Evolutionary conservation across 768 basidiomycete genomes (phyloP).

Genomic region (Tricholoma matsutake): DNA sequence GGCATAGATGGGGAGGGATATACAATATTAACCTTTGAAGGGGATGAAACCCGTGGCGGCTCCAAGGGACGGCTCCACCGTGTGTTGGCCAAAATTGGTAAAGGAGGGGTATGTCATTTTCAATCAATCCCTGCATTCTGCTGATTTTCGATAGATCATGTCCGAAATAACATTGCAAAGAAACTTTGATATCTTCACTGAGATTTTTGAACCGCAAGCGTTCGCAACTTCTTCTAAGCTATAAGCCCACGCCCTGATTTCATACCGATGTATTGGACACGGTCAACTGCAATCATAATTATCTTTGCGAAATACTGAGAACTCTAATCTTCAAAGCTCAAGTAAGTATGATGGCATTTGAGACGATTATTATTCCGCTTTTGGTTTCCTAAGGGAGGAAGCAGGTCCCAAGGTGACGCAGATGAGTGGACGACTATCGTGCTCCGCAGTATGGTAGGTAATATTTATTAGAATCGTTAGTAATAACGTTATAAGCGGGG

Average conservation of each 20-base stretch:
- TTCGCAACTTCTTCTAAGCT: constrained; percentile 29
- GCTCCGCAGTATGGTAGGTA: constrained; percentile 7
- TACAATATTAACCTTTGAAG: constrained; percentile 59
- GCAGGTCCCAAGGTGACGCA: not conserved
- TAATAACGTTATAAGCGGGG: not conserved
- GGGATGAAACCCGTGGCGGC: constrained; percentile 67
- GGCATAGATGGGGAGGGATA: constrained; percentile 42
- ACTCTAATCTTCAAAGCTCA: not conserved
- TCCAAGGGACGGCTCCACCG: constrained; percentile 59
- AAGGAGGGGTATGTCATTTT: constrained; percentile 46
- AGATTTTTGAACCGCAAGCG: constrained; percentile 39
- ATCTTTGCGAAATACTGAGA: not conserved
- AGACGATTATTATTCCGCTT: not conserved
- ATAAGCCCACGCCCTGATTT: constrained; percentile 10
- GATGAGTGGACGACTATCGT: constrained; percentile 21
- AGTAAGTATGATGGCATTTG: not conserved
- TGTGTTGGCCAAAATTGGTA: constrained; percentile 42
- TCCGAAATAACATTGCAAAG: constrained; percentile 51
- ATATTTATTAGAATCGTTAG: not conserved
- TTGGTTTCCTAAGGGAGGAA: constrained; percentile 9
- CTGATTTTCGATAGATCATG: constrained; percentile 36
- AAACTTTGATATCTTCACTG: constrained; percentile 66
- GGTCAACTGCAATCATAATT: not conserved
- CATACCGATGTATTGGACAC: not conserved
- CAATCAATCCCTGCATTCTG: constrained; percentile 2